Percentiles rank a stretch among this genome's conserved stretches.
These are phyloP conservation scores for Gaeumannomyces sp. DNA, from an alignment of 2,329 filamentous ascomycete genomes.

Conservation along the genomic window DNA sequence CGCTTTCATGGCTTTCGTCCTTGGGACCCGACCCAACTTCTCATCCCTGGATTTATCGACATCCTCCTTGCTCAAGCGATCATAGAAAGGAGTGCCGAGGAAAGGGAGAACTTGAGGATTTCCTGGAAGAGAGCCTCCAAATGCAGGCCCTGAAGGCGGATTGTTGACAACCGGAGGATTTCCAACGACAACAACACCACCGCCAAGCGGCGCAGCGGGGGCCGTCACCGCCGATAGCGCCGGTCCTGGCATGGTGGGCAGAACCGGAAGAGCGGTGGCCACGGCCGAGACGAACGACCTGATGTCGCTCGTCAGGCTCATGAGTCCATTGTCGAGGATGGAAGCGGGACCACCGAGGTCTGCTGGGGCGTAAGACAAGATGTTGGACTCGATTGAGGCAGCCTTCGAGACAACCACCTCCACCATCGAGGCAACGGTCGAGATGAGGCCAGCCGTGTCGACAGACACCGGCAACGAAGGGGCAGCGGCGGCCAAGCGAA, in stretches of 20 bases:
- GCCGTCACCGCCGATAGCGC: neutral
- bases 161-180: neutral
- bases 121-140: neutral
- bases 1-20: neutral
- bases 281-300: constrained; percentile 9
- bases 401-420: constrained; percentile 8
- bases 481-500: constrained; percentile 15
- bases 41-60: neutral
- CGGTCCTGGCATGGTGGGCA: neutral
- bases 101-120: neutral
- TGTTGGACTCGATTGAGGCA: constrained; percentile 7
- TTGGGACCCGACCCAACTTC: neutral
- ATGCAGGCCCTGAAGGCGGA: too few relatives aligned
- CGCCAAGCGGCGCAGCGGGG: too few relatives aligned
- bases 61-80: neutral
- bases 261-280: neutral
- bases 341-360: constrained; percentile 6
- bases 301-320: constrained; percentile 9
- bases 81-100: neutral
- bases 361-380: constrained; percentile 4
- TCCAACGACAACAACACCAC: neutral
- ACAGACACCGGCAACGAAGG: neutral
- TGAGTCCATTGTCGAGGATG: constrained; percentile 5
- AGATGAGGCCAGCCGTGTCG: constrained; percentile 6
- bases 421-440: constrained; percentile 5